phyloP scores from a whole-genome alignment of 2,329 filamentous ascomycete species.

The Cladosporium phlei region DNA sequence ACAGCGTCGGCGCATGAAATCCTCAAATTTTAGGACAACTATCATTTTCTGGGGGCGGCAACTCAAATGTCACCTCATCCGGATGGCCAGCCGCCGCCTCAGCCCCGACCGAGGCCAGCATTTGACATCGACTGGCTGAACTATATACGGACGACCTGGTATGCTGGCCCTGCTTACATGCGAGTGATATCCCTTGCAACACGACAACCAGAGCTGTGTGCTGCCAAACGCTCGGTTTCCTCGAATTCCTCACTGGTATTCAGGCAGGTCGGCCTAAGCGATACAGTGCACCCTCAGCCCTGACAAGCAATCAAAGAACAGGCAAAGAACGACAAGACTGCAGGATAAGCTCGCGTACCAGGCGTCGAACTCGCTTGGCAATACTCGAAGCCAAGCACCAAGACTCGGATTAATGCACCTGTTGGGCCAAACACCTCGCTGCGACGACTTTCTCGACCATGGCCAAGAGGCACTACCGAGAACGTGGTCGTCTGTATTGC shows the following conservation, averaged over 20 bases:
- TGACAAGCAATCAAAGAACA: neutral
- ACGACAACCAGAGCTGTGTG: neutral
- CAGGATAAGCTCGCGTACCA: constrained; percentile 2
- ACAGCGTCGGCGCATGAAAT: too few species aligned
- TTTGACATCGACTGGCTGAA: constrained; percentile 9
- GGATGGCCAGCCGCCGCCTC: constrained; percentile 2
- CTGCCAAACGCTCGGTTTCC: too few species aligned
- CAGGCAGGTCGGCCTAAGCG: too few species aligned
- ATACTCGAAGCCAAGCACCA: constrained; percentile 8
- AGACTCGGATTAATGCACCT: neutral
- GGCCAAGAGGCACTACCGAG: constrained; percentile 6
- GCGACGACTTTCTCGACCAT: constrained; percentile 1
- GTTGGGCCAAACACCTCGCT: constrained; percentile 4
- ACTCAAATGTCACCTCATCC: constrained; percentile 1
- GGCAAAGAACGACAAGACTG: constrained; percentile 5
- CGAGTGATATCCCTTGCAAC: neutral
- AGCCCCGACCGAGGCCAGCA: constrained; percentile 3
- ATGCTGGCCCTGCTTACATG: neutral
- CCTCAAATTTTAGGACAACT: too few species aligned
- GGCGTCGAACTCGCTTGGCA: constrained; percentile 6
- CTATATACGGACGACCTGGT: neutral
- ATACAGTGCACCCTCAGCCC: neutral
- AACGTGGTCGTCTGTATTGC: neutral
- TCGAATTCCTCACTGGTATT: too few species aligned
- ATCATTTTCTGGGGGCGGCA: neutral